Base-by-base conservation (phyloP, 768 basidiomycete genomes). In the Floccularia luteovirens region DNA sequence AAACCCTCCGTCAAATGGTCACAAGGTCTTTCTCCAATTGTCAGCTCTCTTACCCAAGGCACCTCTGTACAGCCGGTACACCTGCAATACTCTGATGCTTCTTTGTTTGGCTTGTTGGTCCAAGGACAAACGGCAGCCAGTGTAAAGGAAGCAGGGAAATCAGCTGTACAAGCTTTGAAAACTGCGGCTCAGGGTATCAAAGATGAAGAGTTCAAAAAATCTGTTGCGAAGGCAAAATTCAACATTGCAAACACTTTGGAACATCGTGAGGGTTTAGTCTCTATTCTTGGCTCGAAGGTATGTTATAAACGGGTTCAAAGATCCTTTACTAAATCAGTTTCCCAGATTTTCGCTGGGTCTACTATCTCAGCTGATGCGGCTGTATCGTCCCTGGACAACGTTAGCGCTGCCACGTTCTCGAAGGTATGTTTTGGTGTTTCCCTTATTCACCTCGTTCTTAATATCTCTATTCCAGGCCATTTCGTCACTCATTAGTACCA, bases 61-160 rank as follows among this genome's bases (percentile, higher is more conserved):
- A 67, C 83, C 1, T 73, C 73, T 19, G 85, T 85, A 41, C 72
- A 82, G 57, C 61, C 82, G 8, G 78, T 96, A 39, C 76, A 88
- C 54, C 69, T 92, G 10, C 82, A 86, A 11, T 98, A 98, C 66
- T 89, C 91, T 12, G 94, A 98, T 56, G 93, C 91, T 3, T 70
- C 84, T 5, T 72, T 99, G 37, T 79, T 94, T 44, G 92, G 92
- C 43, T 62, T 96, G 42, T 61, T 90, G 39, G 67, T 97, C 24
- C 79, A 87, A 55, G 90, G 79, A 4, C 58, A 68, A 25, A 82
- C 80, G 17, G 56, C 72, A 1, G 67, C 70, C 31, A 75, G 67
- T 38, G 80, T 90, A 33, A 78, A 71, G 49, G 74, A 79, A 42
- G 87, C 81, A 16, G 77, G 74, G 13, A 77, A 78, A 60, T 68